Evolutionary conservation across 2,329 filamentous ascomycete species (phyloP).

Genomic region (Ophiosphaerella narmari): DNA sequence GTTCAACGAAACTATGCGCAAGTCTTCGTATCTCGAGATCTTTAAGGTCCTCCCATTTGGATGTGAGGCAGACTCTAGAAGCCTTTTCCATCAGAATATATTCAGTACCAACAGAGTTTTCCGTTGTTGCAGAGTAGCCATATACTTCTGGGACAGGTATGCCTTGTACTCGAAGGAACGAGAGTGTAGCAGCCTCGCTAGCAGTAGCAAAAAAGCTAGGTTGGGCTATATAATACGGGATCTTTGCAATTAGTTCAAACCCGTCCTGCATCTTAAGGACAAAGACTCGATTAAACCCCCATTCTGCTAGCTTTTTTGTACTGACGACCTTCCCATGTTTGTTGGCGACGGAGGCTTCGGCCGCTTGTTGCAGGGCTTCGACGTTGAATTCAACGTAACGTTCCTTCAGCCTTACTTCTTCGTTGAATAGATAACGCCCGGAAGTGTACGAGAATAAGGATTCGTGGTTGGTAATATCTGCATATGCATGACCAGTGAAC

Average conservation of each 20-base stretch:
- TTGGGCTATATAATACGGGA: slow-evolving; percentile 16
- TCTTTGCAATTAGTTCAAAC: slow-evolving; percentile 18
- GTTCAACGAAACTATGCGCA: slow-evolving; percentile 24
- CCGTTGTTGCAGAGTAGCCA: slow-evolving; percentile 28
- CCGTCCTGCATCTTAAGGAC: slow-evolving; percentile 14
- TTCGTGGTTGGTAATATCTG: slow-evolving; percentile 4
- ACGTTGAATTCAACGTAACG: slow-evolving; percentile 14
- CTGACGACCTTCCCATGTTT: slow-evolving; percentile 14
- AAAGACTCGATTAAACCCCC: slow-evolving; percentile 20
- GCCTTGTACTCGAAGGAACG: slow-evolving; percentile 28
- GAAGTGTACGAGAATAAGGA: slow-evolving; percentile 17
- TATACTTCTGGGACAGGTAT: slow-evolving; percentile 44
- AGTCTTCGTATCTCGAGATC: slow-evolving; percentile 18
- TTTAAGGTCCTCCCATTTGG: slow-evolving; percentile 27
- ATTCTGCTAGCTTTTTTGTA: slow-evolving; percentile 18
- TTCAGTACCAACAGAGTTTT: slow-evolving; percentile 43
- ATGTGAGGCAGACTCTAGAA: slow-evolving; percentile 30
- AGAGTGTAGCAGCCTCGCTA: slow-evolving; percentile 44
- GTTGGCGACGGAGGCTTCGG: slow-evolving; percentile 11
- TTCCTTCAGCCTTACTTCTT: slow-evolving; percentile 13
- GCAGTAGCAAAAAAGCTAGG: slow-evolving; percentile 27
- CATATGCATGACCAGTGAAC: slow-evolving; percentile 4
- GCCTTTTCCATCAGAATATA: slow-evolving; percentile 44
- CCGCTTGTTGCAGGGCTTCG: slow-evolving; percentile 13
- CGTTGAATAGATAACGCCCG: slow-evolving; percentile 16